These are phyloP conservation scores for Ophiostoma triangulosporum DNA, from an alignment of 2,329 filamentous ascomycete species.

Conservation along the genomic window DNA sequence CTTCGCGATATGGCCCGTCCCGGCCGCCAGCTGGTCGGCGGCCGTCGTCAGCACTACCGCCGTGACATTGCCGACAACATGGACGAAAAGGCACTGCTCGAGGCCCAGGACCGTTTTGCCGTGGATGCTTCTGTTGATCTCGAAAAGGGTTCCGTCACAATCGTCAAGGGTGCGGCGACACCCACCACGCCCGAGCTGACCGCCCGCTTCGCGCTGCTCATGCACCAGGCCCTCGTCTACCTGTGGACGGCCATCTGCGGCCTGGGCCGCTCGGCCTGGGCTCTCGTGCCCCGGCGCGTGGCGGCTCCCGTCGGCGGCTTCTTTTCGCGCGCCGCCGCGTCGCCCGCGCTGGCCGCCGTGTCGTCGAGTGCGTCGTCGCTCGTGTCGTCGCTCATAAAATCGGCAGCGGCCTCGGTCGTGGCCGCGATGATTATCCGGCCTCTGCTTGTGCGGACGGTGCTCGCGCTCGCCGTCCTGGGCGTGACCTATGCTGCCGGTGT, in stretches of 20 bases:
- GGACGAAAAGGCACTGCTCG: conserved; percentile 6
- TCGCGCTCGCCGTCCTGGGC: conserved; percentile 7
- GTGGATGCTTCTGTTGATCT: conserved; percentile 3
- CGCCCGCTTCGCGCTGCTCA: conserved; percentile 6
- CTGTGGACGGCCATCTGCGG: conserved; percentile 8
- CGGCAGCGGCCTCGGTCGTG: conserved; percentile 7
- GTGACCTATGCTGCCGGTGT: conserved; percentile 6
- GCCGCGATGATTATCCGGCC: conserved; percentile 7
- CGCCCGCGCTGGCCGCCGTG: conserved; percentile 5
- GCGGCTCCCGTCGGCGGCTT: conserved; percentile 9
- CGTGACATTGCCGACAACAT: background rate
- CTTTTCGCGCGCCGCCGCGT: conserved; percentile 1
- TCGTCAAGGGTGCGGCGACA: background rate
- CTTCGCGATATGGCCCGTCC: conserved; percentile 13
- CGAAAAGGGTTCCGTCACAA: conserved; percentile 6
- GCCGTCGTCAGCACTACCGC: conserved; percentile 6
- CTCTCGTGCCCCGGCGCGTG: conserved; percentile 9
- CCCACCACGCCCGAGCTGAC: background rate
- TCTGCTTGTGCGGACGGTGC: conserved; percentile 9
- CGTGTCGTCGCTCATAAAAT: background rate
- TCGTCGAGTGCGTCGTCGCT: conserved; percentile 3
- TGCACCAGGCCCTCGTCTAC: conserved; percentile 9
- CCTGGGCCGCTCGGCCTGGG: conserved; percentile 4
- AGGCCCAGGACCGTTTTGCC: background rate
- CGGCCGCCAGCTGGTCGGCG: conserved; percentile 12